Evolutionary conservation across 1,284 basidiomycete genomes (phyloP), one percentile per base, ranked within the genome.

Genomic region (Ustilago trichophora): DNA sequence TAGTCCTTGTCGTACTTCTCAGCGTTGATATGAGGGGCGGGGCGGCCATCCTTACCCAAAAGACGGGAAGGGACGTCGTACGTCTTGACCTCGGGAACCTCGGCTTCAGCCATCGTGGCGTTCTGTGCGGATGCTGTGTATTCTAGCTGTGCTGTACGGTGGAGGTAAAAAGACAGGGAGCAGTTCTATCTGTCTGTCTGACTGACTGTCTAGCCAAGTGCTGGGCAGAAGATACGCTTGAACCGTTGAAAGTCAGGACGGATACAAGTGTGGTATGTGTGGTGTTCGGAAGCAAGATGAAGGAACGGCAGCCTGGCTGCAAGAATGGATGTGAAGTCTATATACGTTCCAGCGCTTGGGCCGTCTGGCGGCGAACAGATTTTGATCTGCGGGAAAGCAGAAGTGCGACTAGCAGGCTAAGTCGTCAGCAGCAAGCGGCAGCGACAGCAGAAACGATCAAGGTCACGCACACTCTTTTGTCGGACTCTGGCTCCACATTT

Each of bases 31-130:
- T 76, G 74, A 36, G 76, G 74, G 36, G 43, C 60, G 27, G 74
- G 76, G 35, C 71, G 59, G 22, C 51, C 54, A 50, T 75, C 71
- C 52, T 72, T 66, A 21, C 73, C 73, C 40, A 56, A 48, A 4
- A 74, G 65, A 27, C 76, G 63, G 42, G 60, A 47, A n/a, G 76
- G 70, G 40, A 78, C 68, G 55, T 70, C 66, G 62, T 52, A 68
- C 15, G 49, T 38, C 13, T 43, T 42, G 29, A 68, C 63, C 41
- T 77, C 72, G 54, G 66, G 56, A 13, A 60, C 56, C 8, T 69
- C 65, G 21, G 65, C 65, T 50, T 68, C 55, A 44, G 60, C 51
- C 66, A 69, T 69, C 16, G 1, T 55, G 37, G 21, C 21, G 26
- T 37, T 13, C 4, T 9, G 15, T 15, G 31, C 32, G 18, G 15